Conservation (phyloP, 352 stramenopile genomes). For the Phytopythium oedochilum region DNA sequence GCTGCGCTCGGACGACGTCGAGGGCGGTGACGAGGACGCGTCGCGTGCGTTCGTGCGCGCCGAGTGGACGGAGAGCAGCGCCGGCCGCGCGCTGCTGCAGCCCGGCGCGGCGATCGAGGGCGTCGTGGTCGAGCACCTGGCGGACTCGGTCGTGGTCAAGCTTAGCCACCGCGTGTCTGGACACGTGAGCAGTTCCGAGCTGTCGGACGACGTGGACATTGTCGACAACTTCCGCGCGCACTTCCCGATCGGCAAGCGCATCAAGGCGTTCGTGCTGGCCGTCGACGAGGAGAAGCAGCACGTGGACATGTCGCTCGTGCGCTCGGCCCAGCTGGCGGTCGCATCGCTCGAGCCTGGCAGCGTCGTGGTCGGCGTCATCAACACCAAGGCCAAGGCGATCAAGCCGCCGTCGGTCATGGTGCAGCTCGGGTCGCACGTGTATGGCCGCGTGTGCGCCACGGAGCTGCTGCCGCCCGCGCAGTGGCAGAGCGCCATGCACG, state of each 20-base stretch:
- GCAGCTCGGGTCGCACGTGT: conserved; percentile 67
- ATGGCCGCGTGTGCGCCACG: conserved; percentile 79
- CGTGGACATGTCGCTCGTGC: conserved; percentile 70
- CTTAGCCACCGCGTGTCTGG: conserved; percentile 75
- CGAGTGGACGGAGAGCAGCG: conserved; percentile 74
- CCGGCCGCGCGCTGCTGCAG: conserved; percentile 59
- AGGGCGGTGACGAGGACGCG: conserved; percentile 24
- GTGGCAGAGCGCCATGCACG: conserved; percentile 73
- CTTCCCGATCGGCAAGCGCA: conserved; percentile 75
- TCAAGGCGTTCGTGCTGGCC: conserved; percentile 58
- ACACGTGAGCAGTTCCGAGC: conserved; percentile 53
- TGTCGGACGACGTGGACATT: conserved; percentile 54
- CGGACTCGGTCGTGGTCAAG: conserved; percentile 50
- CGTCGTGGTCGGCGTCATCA: conserved; percentile 72
- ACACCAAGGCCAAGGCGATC: conserved; percentile 62
- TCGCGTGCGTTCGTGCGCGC: conserved; percentile 48
- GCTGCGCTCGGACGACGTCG: conserved; percentile 48
- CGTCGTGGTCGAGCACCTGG: conserved; percentile 64
- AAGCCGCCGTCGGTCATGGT: conserved; percentile 84
- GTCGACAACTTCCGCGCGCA: conserved; percentile 57
- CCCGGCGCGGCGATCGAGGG: conserved; percentile 53
- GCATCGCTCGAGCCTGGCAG: conserved; percentile 32
- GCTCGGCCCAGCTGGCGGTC: conserved; percentile 21
- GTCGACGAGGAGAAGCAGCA: conserved; percentile 71
- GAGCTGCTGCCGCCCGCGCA: conserved; percentile 51